Evolutionary conservation across 2,329 filamentous ascomycete species (phyloP).

Genomic region (Xylariaceae sp.): DNA sequence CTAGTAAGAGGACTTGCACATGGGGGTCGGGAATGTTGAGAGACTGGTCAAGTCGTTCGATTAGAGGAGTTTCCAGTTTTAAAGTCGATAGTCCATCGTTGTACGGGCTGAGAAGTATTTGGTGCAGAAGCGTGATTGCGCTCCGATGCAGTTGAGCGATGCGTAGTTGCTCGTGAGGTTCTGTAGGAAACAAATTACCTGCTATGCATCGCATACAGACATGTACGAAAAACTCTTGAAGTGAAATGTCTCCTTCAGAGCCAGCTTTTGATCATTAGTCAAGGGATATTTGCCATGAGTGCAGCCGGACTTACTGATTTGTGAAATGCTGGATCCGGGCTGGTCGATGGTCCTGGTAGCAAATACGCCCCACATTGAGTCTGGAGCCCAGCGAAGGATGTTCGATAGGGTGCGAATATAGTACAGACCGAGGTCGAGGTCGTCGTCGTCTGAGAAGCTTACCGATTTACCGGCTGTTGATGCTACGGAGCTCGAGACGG

Average conservation of each 20-base stretch:
- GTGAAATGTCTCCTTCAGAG: slow-evolving; percentile 53
- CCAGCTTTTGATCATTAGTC: slow-evolving; percentile 40
- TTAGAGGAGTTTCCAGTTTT: slow-evolving; percentile 68
- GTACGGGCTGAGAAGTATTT: slow-evolving; percentile 64
- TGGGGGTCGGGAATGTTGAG: slow-evolving; percentile 63
- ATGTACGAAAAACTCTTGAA: slow-evolving; percentile 67
- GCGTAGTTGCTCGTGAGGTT: slow-evolving; percentile 42
- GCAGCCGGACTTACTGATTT: slow-evolving; percentile 49
- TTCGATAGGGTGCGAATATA: slow-evolving; percentile 73
- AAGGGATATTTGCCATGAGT: slow-evolving; percentile 21
- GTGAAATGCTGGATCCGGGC: slow-evolving; percentile 41
- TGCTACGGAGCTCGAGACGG: slow-evolving; percentile 23
- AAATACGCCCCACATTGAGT: slow-evolving; percentile 68
- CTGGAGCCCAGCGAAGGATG: slow-evolving; percentile 66
- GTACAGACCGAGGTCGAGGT: slow-evolving; percentile 75
- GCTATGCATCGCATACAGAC: slow-evolving; percentile 64
- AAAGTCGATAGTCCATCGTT: slow-evolving; percentile 57
- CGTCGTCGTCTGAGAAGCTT: slow-evolving; percentile 55
- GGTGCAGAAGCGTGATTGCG: slow-evolving; percentile 67
- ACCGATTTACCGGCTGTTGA: slow-evolving; percentile 28
- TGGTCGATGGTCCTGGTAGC: slow-evolving; percentile 59
- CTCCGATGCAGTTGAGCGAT: slow-evolving; percentile 68
- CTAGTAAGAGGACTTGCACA: slow-evolving; percentile 74
- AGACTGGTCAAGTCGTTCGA: slow-evolving; percentile 63
- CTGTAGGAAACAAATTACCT: slow-evolving; percentile 36